Evolutionary conservation across 257 asterid species (phyloP).

Genomic region (Solanum lycopersicoides): DNA sequence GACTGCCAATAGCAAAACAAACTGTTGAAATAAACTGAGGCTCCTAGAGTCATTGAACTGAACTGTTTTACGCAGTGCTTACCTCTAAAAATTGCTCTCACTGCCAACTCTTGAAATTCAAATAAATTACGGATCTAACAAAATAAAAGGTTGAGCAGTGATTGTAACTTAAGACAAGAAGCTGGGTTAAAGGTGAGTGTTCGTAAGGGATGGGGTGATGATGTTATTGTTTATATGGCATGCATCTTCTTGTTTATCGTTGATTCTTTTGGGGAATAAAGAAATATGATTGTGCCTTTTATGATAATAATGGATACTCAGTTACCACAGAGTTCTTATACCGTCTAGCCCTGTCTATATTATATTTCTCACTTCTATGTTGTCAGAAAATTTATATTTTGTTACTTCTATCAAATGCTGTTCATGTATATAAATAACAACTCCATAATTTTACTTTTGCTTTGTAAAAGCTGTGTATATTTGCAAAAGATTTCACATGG

Average conservation of each 20-base stretch:
- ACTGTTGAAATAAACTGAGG: not conserved
- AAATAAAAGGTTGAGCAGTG: not conserved
- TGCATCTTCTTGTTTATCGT: not conserved
- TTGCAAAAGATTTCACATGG: not conserved
- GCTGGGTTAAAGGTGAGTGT: not conserved
- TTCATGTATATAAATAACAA: not conserved
- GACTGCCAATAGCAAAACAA: not conserved
- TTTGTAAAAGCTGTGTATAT: not conserved
- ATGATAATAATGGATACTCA: not conserved
- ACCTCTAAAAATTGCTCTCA: not conserved
- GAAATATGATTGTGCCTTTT: not conserved
- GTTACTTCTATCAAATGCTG: not conserved
- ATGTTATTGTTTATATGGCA: not conserved
- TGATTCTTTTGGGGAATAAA: not conserved
- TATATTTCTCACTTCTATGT: not conserved
- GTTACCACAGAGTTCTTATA: not conserved
- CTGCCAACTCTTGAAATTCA: not conserved
- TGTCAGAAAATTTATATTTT: not conserved
- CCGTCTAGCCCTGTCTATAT: not conserved
- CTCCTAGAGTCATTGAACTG: not conserved
- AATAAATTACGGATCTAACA: not conserved
- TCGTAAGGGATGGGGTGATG: not conserved
- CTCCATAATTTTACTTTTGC: not conserved
- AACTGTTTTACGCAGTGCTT: not conserved
- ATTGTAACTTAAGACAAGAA: not conserved